Evolutionary conservation across 805 yeast species (phyloP).

Genomic region (Lachancea dasiensis): DNA sequence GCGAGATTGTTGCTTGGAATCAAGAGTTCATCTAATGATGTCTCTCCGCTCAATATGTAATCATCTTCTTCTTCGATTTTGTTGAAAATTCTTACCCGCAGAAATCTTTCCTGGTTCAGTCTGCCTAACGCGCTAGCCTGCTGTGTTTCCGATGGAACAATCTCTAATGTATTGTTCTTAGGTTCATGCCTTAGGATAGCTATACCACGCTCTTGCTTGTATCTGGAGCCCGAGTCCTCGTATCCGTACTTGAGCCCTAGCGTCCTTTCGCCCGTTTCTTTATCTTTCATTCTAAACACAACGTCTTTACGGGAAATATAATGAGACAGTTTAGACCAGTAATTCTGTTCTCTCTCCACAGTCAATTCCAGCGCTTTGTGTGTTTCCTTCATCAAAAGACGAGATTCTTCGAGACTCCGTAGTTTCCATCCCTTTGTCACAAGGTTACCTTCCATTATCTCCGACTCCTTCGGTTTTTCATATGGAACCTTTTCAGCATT

Average conservation of each 20-base stretch:
- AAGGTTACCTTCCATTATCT: conserved; percentile 23
- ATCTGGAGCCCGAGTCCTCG: conserved; percentile 83
- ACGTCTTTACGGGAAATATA: conserved; percentile 23
- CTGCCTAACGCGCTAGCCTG: conserved; percentile 20
- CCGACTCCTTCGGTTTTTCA: conserved; percentile 17
- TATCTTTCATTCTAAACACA: conserved; percentile 61
- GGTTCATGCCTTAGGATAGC: conserved; percentile 57
- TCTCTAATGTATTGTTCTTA: conserved; percentile 36
- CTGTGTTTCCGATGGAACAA: conserved; percentile 34
- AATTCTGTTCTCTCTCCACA: conserved; percentile 48
- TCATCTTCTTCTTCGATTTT: conserved; percentile 48
- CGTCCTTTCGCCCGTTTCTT: conserved; percentile 43
- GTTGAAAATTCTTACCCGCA: conserved; percentile 54
- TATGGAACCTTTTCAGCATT: conserved; percentile 37
- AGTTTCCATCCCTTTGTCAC: conserved; percentile 72
- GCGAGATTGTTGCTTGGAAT: conserved; percentile 9
- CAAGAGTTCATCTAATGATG: conserved; percentile 27
- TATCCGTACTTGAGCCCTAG: conserved; percentile 86
- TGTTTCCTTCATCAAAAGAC: conserved; percentile 45
- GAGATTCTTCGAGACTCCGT: conserved; percentile 55
- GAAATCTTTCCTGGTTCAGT: conserved; percentile 35
- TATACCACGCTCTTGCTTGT: conserved; percentile 60
- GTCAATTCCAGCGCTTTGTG: conserved; percentile 47
- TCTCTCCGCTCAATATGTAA: conserved; percentile 52
- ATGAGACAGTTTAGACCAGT: conserved; percentile 46